These are phyloP conservation scores for Xylariales sp. DNA, from an alignment of 2,329 filamentous ascomycete genomes.

Conservation along the genomic window DNA sequence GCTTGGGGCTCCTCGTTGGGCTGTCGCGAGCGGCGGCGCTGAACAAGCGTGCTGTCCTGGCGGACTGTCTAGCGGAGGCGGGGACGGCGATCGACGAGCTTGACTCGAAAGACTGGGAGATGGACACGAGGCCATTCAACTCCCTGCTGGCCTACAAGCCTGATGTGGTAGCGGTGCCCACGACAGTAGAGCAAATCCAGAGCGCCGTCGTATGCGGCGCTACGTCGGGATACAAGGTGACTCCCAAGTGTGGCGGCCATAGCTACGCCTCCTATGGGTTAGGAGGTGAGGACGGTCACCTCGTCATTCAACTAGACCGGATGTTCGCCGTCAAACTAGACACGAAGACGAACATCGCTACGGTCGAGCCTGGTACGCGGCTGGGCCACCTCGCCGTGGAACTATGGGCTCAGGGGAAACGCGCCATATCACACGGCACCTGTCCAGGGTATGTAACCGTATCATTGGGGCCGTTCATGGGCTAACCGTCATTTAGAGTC, in stretches of 20 bases:
- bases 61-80: slow-evolving; percentile 45
- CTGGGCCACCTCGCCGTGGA: slow-evolving; percentile 55
- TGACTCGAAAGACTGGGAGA: slow-evolving; percentile 48
- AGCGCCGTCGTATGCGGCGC: slow-evolving; percentile 58
- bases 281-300: slow-evolving; percentile 58
- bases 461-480: background rate
- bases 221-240: slow-evolving; percentile 56
- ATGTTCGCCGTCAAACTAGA: slow-evolving; percentile 57
- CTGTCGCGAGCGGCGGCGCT: slow-evolving; percentile 42
- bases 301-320: slow-evolving; percentile 59
- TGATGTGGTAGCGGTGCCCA: slow-evolving; percentile 56
- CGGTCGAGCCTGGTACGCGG: slow-evolving; percentile 57
- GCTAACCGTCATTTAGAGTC: slow-evolving; percentile 46
- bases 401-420: slow-evolving; percentile 49
- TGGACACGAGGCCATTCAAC: slow-evolving; percentile 48
- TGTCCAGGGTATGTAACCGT: slow-evolving; percentile 52
- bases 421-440: slow-evolving; percentile 53
- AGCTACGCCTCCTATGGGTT: slow-evolving; percentile 60
- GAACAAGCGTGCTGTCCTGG: slow-evolving; percentile 45
- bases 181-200: slow-evolving; percentile 56
- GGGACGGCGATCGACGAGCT: slow-evolving; percentile 42
- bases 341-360: slow-evolving; percentile 53
- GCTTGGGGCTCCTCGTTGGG: slow-evolving; percentile 43
- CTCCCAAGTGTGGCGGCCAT: slow-evolving; percentile 61
- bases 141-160: slow-evolving; percentile 50